These are phyloP conservation scores for Rehmannia glutinosa DNA, from an alignment of 257 asterid genomes.

Conservation along the genomic window DNA sequence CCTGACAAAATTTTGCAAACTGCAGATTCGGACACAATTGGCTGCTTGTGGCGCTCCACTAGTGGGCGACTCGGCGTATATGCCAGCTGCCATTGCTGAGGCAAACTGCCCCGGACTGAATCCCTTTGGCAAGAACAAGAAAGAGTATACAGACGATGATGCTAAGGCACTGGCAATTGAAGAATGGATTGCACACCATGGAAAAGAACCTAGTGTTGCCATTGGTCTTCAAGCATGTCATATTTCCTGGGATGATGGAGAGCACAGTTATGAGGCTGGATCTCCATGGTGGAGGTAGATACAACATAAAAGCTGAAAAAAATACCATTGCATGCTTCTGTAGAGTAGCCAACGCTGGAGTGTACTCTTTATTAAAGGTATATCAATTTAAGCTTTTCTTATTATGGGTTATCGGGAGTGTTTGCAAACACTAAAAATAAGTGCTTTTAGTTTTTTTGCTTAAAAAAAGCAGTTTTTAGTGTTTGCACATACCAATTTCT, in stretches of 20 bases:
- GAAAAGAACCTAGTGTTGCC: conserved; percentile 77
- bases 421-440: no score
- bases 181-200: conserved; percentile 77
- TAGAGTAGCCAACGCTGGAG: background rate
- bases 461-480: no score
- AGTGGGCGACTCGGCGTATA: conserved; percentile 87
- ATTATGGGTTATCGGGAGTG: no score
- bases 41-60: conserved; percentile 83
- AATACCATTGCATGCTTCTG: background rate
- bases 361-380: no score
- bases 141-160: conserved; percentile 33
- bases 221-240: conserved; percentile 88
- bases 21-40: conserved; percentile 79
- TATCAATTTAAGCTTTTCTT: no score
- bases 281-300: conserved; percentile 84
- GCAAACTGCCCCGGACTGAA: conserved; percentile 45
- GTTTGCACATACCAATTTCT: no score
- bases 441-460: no score
- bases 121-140: conserved; percentile 58
- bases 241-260: conserved; percentile 81
- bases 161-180: conserved; percentile 43
- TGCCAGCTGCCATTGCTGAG: conserved; percentile 86
- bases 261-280: conserved; percentile 69
- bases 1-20: no score
- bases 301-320: background rate